These are phyloP conservation scores for Stephania yunnanensis DNA, from an alignment of 164 flowering plant genomes.

Conservation along the genomic window DNA sequence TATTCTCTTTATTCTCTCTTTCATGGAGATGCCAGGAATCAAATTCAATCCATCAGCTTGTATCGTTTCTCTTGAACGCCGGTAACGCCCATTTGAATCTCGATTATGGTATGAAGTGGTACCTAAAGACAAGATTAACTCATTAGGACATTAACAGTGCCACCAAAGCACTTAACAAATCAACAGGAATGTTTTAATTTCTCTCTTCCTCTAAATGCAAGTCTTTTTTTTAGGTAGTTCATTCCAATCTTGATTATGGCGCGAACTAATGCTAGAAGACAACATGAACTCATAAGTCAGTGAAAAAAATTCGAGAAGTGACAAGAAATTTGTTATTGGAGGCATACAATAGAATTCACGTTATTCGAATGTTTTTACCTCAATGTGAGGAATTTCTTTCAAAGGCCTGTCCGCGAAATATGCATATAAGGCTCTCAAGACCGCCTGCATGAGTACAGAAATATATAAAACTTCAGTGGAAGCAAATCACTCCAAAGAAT, in stretches of 20 bases:
- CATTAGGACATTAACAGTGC: too few relatives aligned
- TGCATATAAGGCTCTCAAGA: conserved; percentile 92
- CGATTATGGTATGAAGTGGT: conserved; percentile 94
- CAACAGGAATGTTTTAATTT: too few relatives aligned
- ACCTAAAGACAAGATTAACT: conserved; percentile 37
- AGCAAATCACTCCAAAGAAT: background rate
- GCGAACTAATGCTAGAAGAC: background rate
- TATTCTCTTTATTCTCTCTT: background rate
- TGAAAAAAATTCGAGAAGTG: background rate
- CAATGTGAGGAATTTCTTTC: conserved; percentile 93
- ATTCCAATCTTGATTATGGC: too few relatives aligned
- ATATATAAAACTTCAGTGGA: background rate
- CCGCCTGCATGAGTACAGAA: conserved; percentile 52
- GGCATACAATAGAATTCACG: too few relatives aligned
- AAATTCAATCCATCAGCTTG: conserved; percentile 84
- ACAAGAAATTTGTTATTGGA: background rate
- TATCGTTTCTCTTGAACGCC: conserved; percentile 96
- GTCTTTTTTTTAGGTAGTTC: background rate
- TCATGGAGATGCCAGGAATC: background rate
- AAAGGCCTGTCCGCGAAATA: conserved; percentile 97
- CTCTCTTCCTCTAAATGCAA: too few relatives aligned
- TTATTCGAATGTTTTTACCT: conserved; percentile 39
- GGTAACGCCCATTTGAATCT: conserved; percentile 97
- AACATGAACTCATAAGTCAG: background rate
- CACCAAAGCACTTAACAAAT: too few relatives aligned